Conservation (phyloP, 169 alveolate genomes). For the Plasmodium fragile region DNA sequence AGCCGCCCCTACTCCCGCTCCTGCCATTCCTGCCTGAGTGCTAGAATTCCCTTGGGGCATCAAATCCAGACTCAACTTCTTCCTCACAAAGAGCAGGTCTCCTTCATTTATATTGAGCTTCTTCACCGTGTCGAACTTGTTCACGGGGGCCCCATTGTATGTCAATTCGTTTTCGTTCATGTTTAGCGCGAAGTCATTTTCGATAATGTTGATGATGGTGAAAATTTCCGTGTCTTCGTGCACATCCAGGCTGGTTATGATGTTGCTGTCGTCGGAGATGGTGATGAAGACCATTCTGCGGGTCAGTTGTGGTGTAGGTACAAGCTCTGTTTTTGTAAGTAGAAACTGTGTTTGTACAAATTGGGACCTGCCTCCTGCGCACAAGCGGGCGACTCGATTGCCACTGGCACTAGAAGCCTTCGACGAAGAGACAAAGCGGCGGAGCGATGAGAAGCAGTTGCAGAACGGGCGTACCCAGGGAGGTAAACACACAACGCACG, state of each 20-base stretch:
- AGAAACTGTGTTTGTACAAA: not conserved
- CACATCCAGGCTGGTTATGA: slow-evolving; percentile 70
- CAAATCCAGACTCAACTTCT: slow-evolving; percentile 35
- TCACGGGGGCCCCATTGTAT: slow-evolving; percentile 31
- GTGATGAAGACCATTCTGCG: slow-evolving; percentile 63
- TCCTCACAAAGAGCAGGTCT: slow-evolving; percentile 51
- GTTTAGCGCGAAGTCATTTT: slow-evolving; percentile 48
- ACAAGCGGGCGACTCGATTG: not conserved
- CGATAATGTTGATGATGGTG: slow-evolving; percentile 56
- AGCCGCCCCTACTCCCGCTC: not conserved
- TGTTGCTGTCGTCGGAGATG: slow-evolving; percentile 67
- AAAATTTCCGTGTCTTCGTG: slow-evolving; percentile 73
- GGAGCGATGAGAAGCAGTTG: not conserved
- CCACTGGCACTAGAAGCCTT: not conserved
- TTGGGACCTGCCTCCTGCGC: not conserved
- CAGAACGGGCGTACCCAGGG: not conserved
- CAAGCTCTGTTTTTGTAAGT: not conserved
- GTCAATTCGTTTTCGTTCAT: slow-evolving; percentile 67
- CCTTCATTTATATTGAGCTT: slow-evolving; percentile 64
- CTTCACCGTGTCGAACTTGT: slow-evolving; percentile 57
- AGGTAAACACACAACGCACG: not conserved
- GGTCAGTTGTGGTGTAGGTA: not conserved
- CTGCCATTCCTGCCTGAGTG: not conserved
- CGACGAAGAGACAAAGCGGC: not conserved
- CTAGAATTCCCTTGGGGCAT: not conserved